A percentile compares a stretch with the other conserved stretches of the same genome.
Conservation (phyloP, 2,329 filamentous ascomycete genomes). For the Scleromitrula shiraiana region DNA sequence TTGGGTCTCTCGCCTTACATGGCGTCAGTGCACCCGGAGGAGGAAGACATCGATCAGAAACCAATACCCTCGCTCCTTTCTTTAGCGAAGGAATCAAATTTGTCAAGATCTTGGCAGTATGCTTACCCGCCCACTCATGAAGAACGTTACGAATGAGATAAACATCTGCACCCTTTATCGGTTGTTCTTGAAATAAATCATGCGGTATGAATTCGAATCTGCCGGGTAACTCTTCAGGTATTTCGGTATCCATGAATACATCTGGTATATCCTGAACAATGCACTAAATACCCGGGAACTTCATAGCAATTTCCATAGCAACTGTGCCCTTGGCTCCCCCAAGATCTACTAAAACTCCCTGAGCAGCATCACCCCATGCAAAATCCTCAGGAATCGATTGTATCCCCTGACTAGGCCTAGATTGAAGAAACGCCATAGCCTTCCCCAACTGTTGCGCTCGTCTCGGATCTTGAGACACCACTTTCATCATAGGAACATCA, state of each 20-base stretch:
- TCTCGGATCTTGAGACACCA: background rate
- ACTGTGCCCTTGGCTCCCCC: background rate
- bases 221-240: background rate
- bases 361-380: background rate
- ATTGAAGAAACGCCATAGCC: constrained; percentile 4
- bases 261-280: background rate
- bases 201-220: background rate
- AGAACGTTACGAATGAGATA: constrained; percentile 30
- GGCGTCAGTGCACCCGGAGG: background rate
- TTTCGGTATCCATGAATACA: background rate
- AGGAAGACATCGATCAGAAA: background rate
- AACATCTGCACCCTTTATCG: constrained; percentile 24
- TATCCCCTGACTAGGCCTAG: background rate
- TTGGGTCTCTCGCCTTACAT: background rate
- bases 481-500: background rate
- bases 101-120: constrained; percentile 26
- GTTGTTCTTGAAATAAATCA: constrained; percentile 18
- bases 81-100: constrained; percentile 22
- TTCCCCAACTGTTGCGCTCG: background rate
- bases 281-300: background rate
- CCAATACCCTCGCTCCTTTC: constrained; percentile 13
- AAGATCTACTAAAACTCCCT: background rate
- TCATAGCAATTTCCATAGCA: background rate
- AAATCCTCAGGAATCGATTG: background rate
- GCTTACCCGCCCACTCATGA: constrained; percentile 30